Base-by-base conservation (phyloP, 140 eudicot genomes). In the Stevia rebaudiana region DNA sequence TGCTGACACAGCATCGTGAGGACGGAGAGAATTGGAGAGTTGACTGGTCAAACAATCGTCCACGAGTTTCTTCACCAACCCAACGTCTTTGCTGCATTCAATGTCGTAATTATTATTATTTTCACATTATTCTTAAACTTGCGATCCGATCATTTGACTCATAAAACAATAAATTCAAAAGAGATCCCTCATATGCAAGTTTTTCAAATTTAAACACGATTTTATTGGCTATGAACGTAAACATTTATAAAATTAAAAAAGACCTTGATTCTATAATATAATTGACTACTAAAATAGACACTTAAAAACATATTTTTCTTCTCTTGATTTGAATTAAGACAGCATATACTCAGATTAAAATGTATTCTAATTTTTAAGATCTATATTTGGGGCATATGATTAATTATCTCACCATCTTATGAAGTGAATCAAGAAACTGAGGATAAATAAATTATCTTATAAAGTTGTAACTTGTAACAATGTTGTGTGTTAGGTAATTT, bases 1-100 rank as follows among this genome's bases (percentile, higher is more conserved):
- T 28, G 98, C 98, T 9, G 98, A 87, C 65, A 91, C 98, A 3
- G 98, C 98, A 65, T 91, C 98, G 30, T 87, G 96, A 11, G 96
- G 96, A 40, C 97, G 95, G 10, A 90, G 85, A 5, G 97, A 90
- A 65, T 79, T 78, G 16, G 97, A 78, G 72, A 87, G 68, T 71
- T 87, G 88, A 62, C 86, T 78, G 37, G 94, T 71, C 57, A 90
- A 52, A 72, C 91, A 84, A 40, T 90, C 97, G 62, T 84, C 95
- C 63, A 90, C 88, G 36, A 90, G 89, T 70, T 90, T 90, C 78
- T 84, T 90, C 76, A 87, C 97, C 68, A 83, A 84, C 21, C 82
- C 74, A 0, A 90, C 91, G 72, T 87, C 97, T 78, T 90, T 87
- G 74, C 97, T 90, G 95, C 82, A 82, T 43, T n/a, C n/a, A 18